Evolutionary conservation across 83 land plant genomes (phyloP), one percentile per base, ranked within the genome.

Genomic region (Picea abies): DNA sequence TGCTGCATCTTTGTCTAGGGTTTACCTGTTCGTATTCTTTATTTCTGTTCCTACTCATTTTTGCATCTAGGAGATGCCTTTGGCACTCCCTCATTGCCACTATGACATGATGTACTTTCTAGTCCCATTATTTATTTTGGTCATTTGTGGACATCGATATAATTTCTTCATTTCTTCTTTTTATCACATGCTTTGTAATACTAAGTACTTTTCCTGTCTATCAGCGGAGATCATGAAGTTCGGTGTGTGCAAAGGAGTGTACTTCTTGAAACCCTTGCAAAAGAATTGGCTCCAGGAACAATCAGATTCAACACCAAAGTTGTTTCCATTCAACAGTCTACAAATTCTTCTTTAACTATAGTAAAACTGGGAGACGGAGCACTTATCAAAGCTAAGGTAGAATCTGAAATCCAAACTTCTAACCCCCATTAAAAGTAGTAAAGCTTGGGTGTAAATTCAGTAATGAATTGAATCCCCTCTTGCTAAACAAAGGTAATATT

Each of bases 191-290:
- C 52, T 47, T 47, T 47, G 52, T 47, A 47, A 47, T 47, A 47
- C 52, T 47, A 47, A 47, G 0, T 47, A 47, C 52, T 47, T 6
- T 47, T 47, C 52, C 52, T 47, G 73, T 9, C 44, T 37, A 72
- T 20, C 76, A 72, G 76, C 3, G 76, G 52, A 72, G 41, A 72
- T 37, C 76, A 72, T 26, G 84, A 82, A 22, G 29, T 66, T 9
- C 81, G 83, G 16, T 4, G 72, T 23, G 88, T 88, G 23, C 85
- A 86, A 70, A 83, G 90, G 32, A 81, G 60, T 20, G 80, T 47
- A 15, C 63, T 88, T 26, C 78, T 88, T 17, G 83, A 80, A 70
- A 68, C 88, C 15, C 78, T 88, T 37, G 85, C 90, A 41, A 70
- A 81, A 16, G 87, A 85, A 37, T 60, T 87, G 65, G 84, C 86